Base-by-base conservation (phyloP, 805 yeast genomes). In the Starmerella floris region DNA sequence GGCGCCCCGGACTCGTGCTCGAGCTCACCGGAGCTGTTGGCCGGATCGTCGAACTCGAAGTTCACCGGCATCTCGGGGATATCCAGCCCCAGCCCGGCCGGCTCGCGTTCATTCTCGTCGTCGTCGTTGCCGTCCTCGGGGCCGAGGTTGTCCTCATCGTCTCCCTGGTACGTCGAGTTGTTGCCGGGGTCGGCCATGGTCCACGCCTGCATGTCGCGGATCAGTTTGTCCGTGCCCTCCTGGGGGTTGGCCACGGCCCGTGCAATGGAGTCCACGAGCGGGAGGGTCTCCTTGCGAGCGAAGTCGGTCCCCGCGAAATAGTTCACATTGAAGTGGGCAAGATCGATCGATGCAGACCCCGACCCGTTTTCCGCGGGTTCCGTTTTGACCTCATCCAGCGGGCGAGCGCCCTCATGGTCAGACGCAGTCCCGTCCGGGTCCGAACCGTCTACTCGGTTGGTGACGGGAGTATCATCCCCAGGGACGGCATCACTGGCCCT, bases 1-100 rank as follows among this genome's bases (percentile, higher is more conserved):
- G 40, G 33, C 16, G 30, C 40, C n/a, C 35, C 43, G 37, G 27
- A 20, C 8, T 17, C 85, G 16, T 13, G 15, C 9, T 30, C 42
- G 6, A 13, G 22, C 16, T 28, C 16, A 13, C 17, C 34, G 8
- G 16, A 23, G 16, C 28, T 36, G n/a, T 28, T 20, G 5, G 32
- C 40, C 15, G 43, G 39, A 17, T 38, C 41, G 23, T 42, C 47
- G 35, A 38, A 30, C 11, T 21, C 85, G 19, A 17, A 10, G 16
- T 30, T 41, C n/a, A n/a, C n/a, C 35, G 38, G 6, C 27, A 16
- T 35, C 35, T 15, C 33, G 17, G 17, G 23, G 17, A 30, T n/a
- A 20, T 22, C 39, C 15, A 37, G 23, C 15, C 32, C 46, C 2
- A 35, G 31, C 5, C 40, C 43, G 11, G 19, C 42, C 5, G 19